These are phyloP conservation scores for Kwoniella sp. DNA, from an alignment of 768 basidiomycete species.

Conservation along the genomic window DNA sequence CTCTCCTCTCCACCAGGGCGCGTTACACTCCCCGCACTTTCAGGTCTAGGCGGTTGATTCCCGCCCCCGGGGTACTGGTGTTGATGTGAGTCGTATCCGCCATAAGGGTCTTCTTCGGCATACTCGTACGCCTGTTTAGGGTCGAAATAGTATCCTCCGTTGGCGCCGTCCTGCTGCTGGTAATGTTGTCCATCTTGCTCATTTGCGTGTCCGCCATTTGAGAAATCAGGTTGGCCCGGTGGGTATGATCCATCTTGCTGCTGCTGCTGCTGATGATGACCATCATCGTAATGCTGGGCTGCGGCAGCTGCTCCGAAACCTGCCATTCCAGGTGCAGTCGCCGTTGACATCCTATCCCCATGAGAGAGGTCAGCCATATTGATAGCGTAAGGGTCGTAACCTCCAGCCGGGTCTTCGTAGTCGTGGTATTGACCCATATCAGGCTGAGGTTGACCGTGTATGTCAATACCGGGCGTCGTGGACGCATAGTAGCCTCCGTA, in stretches of 20 bases:
- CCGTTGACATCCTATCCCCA: constrained; percentile 40
- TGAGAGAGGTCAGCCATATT: constrained; percentile 22
- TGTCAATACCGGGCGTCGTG: constrained; percentile 37
- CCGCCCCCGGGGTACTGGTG: constrained; percentile 11
- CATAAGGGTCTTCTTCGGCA: constrained; percentile 40
- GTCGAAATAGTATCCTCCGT: constrained; percentile 39
- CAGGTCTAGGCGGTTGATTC: constrained; percentile 28
- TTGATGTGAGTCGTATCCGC: constrained; percentile 34
- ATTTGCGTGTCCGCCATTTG: background rate
- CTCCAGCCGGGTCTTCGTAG: constrained; percentile 51
- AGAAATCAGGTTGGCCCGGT: constrained; percentile 10
- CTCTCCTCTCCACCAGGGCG: constrained; percentile 20
- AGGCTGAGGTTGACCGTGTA: constrained; percentile 40
- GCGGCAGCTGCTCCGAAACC: constrained; percentile 43
- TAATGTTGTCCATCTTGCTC: constrained; percentile 6
- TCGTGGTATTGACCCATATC: constrained; percentile 45
- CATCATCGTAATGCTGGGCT: constrained; percentile 20
- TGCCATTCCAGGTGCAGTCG: constrained; percentile 40
- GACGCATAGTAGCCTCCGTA: constrained; percentile 53
- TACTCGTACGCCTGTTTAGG: constrained; percentile 41
- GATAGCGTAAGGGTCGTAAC: constrained; percentile 53
- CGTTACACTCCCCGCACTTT: constrained; percentile 43
- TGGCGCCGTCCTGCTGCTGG: background rate
- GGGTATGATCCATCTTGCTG: constrained; percentile 21
- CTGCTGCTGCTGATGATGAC: too few relatives aligned